A percentile compares a stretch with the other conserved stretches of the same genome.
phyloP scores from a whole-genome alignment of 345 rosid species.

The Hirschfeldia incana region DNA sequence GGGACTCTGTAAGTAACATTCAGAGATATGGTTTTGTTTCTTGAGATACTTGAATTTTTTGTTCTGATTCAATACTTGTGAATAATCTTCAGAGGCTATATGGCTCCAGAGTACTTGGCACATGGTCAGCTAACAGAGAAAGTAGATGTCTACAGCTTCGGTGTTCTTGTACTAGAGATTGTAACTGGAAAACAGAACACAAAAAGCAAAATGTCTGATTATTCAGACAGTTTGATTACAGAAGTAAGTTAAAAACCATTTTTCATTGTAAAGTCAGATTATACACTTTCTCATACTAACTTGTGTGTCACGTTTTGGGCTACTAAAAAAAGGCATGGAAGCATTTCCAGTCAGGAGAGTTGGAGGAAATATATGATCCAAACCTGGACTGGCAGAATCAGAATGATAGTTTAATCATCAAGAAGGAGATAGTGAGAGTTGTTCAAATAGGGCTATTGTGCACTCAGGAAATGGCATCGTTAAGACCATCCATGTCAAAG shows the following conservation, averaged over 20 bases:
- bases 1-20: conserved; percentile 76
- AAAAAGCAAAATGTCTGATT: conserved; percentile 66
- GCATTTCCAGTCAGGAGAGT: conserved; percentile 63
- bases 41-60: neutral
- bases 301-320: conserved; percentile 2
- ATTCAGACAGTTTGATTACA: conserved; percentile 74
- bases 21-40: neutral
- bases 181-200: conserved; percentile 83
- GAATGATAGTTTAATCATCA: conserved; percentile 41
- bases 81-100: conserved; percentile 71
- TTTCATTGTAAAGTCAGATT: neutral
- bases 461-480: conserved; percentile 68
- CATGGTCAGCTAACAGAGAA: conserved; percentile 94
- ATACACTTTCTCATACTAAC: conserved; percentile 17
- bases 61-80: neutral
- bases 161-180: conserved; percentile 79
- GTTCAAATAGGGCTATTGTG: conserved; percentile 80
- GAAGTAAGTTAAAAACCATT: conserved; percentile 51
- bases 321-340: conserved; percentile 61
- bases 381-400: conserved; percentile 53
- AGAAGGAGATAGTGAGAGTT: conserved; percentile 60
- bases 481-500: conserved; percentile 80
- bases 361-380: conserved; percentile 72
- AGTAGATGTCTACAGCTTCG: conserved; percentile 87
- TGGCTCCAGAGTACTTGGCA: conserved; percentile 95